A percentile compares a stretch with the other conserved stretches of the same genome.
Evolutionary conservation across 768 basidiomycete species (phyloP).

Genomic region (Imleria badia): DNA sequence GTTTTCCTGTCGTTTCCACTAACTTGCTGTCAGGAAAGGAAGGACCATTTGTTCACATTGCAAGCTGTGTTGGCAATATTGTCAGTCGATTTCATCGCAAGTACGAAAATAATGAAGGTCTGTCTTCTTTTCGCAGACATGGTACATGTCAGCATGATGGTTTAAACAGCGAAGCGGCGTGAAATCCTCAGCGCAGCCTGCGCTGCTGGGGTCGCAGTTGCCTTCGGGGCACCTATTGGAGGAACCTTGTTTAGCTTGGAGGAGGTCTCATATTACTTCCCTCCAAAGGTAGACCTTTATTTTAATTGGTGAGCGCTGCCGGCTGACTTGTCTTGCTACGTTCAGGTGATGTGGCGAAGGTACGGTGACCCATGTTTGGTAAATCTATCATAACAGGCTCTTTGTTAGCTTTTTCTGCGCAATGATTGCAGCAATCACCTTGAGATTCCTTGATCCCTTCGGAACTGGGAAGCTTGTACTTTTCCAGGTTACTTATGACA

Average conservation of each 20-base stretch:
- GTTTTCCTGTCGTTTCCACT: conserved; percentile 1
- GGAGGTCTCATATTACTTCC: conserved; percentile 96
- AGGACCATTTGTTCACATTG: conserved; percentile 88
- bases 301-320: neutral
- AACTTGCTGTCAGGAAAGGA: conserved; percentile 50
- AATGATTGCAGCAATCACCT: conserved; percentile 93
- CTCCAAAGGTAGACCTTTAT: conserved; percentile 65
- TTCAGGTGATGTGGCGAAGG: conserved; percentile 91
- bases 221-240: conserved; percentile 95
- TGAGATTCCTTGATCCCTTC: conserved; percentile 92
- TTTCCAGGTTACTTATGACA: conserved; percentile 89
- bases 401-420: conserved; percentile 92
- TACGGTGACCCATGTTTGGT: conserved; percentile 30
- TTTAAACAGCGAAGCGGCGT: conserved; percentile 72
- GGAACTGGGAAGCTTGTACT: conserved; percentile 92
- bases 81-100: conserved; percentile 81
- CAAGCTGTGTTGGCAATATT: conserved; percentile 91
- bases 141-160: neutral
- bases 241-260: conserved; percentile 92
- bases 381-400: conserved; percentile 3
- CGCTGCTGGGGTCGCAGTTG: conserved; percentile 96
- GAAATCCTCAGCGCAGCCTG: conserved; percentile 95
- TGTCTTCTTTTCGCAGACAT: conserved; percentile 12
- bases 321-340: conserved; percentile 3
- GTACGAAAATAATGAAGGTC: conserved; percentile 95